Evolutionary conservation across 257 asterid species (phyloP), one percentile per base, ranked within the genome.

Genomic region (Jaltomata sinuosa): DNA sequence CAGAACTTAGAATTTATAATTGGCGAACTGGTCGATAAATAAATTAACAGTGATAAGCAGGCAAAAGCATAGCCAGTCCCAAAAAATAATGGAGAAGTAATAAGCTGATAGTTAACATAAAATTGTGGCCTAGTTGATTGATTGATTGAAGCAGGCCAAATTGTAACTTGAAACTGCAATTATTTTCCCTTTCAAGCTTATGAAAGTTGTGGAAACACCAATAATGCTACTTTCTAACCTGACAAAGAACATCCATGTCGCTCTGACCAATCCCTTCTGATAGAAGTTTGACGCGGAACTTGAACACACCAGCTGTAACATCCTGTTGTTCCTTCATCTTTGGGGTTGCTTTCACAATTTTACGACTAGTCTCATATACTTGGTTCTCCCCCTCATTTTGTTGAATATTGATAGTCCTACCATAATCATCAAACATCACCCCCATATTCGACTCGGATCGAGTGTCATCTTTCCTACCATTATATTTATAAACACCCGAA

Each of bases 341-440:
- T 2, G 97, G 98, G 45, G 68, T 92, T 32, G 98, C 98, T 87
- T 90, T 93, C 62, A 91, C 94, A 83, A 94, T 86, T 89, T 87
- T 91, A 47, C 88, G 89, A 45, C 64, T 67, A 67, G 77, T 79
- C 61, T 87, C 91, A 76, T 83, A 85, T 67, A 91, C 90, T 52
- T 49, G 40, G 6, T 80, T 88, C 76, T 83, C 92, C 57, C 88
- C 91, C 72, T 89, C 93, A 55, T 88, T 89, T 11, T 88, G 84
- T 11, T 88, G 84, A 85, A 83, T 81, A 84, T 79, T 89, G 59
- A 95, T 92, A 38, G 97, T 97, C 87, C 99, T 93, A 65, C 99
- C 99, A 65, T 95, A 95, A 90, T 95, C 99, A 91, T 95, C 99
- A 89, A 95, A 95, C 87, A 92, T 27, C 87, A 94, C 88, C 62